phyloP scores from a whole-genome alignment of 2,329 filamentous ascomycete genomes.

The Calonectria ilicicola region DNA sequence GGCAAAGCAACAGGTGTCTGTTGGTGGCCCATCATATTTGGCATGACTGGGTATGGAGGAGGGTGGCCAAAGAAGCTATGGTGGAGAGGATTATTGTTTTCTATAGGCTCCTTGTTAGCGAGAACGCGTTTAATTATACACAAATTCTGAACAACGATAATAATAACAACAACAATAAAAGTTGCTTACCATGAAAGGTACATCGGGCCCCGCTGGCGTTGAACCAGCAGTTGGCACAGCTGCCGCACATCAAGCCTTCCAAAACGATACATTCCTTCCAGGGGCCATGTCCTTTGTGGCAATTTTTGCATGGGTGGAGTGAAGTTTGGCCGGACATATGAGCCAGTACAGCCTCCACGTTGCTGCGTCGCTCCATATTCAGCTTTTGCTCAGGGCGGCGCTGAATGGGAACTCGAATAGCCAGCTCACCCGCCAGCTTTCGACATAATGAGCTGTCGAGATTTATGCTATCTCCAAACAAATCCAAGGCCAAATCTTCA shows the following conservation, averaged over 20 bases:
- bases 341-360: constrained; percentile 69
- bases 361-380: constrained; percentile 69
- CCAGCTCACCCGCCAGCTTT: constrained; percentile 62
- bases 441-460: constrained; percentile 68
- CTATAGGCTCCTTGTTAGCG: neutral
- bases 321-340: constrained; percentile 66
- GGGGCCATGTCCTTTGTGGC: constrained; percentile 69
- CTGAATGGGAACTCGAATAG: constrained; percentile 63
- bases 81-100: constrained; percentile 37
- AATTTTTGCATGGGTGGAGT: constrained; percentile 67
- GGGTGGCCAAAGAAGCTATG: constrained; percentile 20
- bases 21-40: neutral
- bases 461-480: constrained; percentile 60
- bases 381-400: constrained; percentile 65
- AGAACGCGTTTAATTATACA: neutral
- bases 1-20: constrained; percentile 18
- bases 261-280: constrained; percentile 71
- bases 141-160: too few relatives aligned
- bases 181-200: constrained; percentile 68
- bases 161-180: too few relatives aligned
- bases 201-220: constrained; percentile 71
- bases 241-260: constrained; percentile 70
- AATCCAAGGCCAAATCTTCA: constrained; percentile 59
- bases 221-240: constrained; percentile 74
- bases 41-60: neutral